phyloP scores from a whole-genome alignment of 2,329 filamentous ascomycete genomes.

The Fusarium protoensiforme region DNA sequence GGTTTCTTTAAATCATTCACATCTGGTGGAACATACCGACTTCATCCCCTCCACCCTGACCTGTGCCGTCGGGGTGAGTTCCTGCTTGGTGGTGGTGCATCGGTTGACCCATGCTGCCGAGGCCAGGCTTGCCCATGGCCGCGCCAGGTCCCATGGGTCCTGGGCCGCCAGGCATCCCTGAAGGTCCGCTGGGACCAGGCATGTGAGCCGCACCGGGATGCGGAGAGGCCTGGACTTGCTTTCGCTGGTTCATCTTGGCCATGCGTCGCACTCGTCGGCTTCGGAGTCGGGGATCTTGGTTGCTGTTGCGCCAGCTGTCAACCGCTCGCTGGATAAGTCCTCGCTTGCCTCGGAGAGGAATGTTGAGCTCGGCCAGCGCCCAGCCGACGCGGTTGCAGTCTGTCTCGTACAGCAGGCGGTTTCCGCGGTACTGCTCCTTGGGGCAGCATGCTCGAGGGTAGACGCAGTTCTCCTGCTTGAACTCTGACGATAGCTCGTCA shows the following conservation, averaged over 20 bases:
- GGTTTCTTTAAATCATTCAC: slow-evolving; percentile 63
- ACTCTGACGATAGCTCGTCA: slow-evolving; percentile 84
- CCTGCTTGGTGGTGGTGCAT: slow-evolving; percentile 74
- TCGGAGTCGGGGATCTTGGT: slow-evolving; percentile 90
- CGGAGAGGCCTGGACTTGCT: slow-evolving; percentile 71
- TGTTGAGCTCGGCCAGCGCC: slow-evolving; percentile 94
- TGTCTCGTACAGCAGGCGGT: slow-evolving; percentile 94
- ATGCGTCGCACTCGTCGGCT: slow-evolving; percentile 93
- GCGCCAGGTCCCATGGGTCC: slow-evolving; percentile 70
- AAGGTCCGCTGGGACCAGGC: slow-evolving; percentile 72
- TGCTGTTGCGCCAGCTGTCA: slow-evolving; percentile 99
- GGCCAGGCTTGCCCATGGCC: slow-evolving; percentile 73
- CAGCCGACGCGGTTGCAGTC: slow-evolving; percentile 99
- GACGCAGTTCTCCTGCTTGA: slow-evolving; percentile 98
- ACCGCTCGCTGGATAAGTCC: slow-evolving; percentile 97
- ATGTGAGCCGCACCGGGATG: slow-evolving; percentile 71
- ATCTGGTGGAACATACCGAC: slow-evolving; percentile 99
- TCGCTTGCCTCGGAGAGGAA: slow-evolving; percentile 89
- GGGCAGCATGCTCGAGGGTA: slow-evolving; percentile 94
- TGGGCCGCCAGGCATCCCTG: slow-evolving; percentile 71
- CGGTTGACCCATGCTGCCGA: slow-evolving; percentile 72
- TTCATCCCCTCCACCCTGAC: slow-evolving; percentile 79
- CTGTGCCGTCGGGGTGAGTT: slow-evolving; percentile 61
- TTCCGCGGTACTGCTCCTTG: slow-evolving; percentile 97
- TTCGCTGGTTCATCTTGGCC: slow-evolving; percentile 94